Percentiles rank a stretch among this genome's conserved stretches.
Evolutionary conservation across 192 early-diverging fungal species (phyloP).

Genomic region (Funneliformis geosporum): DNA sequence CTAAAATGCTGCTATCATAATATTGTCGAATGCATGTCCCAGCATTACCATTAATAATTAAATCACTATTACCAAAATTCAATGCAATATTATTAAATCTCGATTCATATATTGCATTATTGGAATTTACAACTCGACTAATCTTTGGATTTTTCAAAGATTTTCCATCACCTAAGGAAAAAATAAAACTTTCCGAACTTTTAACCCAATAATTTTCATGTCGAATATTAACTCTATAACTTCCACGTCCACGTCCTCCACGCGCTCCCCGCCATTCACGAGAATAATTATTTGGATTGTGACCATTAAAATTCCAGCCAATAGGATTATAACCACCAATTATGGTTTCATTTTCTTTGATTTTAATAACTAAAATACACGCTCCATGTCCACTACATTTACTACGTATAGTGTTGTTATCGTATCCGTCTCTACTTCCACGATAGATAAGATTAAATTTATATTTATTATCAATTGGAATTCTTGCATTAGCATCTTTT

Average conservation of each 20-base stretch:
- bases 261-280: too few relatives aligned
- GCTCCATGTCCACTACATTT: not conserved
- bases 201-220: not conserved
- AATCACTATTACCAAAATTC: conserved; percentile 8
- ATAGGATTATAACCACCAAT: not conserved
- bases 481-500: not conserved
- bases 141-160: not conserved
- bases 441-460: conserved; percentile 12
- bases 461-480: not conserved
- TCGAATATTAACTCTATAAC: too few relatives aligned
- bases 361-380: not conserved
- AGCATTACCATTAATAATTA: not conserved
- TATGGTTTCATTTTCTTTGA: not conserved
- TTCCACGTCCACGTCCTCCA: too few relatives aligned
- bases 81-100: not conserved
- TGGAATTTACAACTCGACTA: not conserved
- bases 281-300: not conserved
- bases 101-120: not conserved
- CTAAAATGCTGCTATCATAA: not conserved
- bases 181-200: not conserved
- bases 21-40: not conserved
- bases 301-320: not conserved
- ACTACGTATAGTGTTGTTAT: not conserved
- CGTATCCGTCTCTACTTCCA: not conserved
- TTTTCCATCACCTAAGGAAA: not conserved